Base-by-base conservation (phyloP, 495 filamentous ascomycete genomes). In the Usnea hakonensis region DNA sequence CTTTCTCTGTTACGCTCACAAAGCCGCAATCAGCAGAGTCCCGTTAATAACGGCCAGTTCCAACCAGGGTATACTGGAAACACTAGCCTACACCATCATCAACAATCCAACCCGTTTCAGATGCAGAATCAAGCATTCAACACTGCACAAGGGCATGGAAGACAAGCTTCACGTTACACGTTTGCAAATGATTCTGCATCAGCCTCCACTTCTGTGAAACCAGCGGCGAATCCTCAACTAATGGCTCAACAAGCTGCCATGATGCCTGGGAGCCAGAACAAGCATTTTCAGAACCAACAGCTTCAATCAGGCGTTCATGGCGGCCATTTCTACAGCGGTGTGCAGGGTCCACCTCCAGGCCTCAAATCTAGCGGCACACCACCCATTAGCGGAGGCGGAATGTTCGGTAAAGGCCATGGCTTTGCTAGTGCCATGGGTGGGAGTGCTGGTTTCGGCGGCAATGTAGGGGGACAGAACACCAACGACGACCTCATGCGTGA, bases 301-400 rank as follows among this genome's bases (percentile, higher is more conserved):
- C 71, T 76, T 40, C 79, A 80, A 40, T 63, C 68, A 33, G 73
- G 77, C 37, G 64, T 72, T 26, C 70, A 73, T 50, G 50, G 55
- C 36, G 55, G 59, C 13, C 75, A 72, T 30, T 83, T 80, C 64
- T 83, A 82, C 64, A 82, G 79, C 61, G 78, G 78, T 19, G 89
- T 96, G 58, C 90, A 94, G 69, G 91, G 92, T 5, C 94, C 94
- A 19, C 95, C 95, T 55, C 95, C 95, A 3, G 95, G 95, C 3
- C 81, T 99, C 58, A 97, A 99, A 77, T 91, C 91, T 5, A 89
- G 90, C 2, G 91, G 91, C 36, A 96, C 91, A 14, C 93, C 94
- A 55, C 94, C 94, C 7, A 88, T 89, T 62, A 85, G 80, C 63
- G 85, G 86, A 32, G 86, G 85, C 52, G 85, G 86, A 59, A 89